Evolutionary conservation across 495 filamentous ascomycete species (phyloP).

Genomic region (Tuber calosporum): DNA sequence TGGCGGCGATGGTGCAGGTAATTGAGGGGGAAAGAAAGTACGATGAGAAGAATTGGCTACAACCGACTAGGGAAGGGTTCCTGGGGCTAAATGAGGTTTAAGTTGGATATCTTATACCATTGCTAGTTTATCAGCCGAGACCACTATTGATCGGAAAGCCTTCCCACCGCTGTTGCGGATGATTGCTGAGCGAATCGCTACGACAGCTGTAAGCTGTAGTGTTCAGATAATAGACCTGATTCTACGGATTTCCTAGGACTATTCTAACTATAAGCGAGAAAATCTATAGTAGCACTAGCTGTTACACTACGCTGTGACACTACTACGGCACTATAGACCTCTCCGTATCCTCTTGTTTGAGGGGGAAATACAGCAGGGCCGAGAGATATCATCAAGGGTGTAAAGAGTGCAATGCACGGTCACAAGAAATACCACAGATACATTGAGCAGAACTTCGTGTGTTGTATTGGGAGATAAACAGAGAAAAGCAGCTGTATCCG

Average conservation of each 20-base stretch:
- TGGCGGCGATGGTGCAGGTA: slow-evolving; percentile 44
- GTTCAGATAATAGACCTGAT: neutral
- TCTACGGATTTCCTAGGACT: neutral
- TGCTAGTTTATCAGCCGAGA: neutral
- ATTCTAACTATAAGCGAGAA: neutral
- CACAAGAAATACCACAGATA: neutral
- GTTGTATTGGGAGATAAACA: neutral
- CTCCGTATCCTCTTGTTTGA: neutral
- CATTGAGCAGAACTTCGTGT: neutral
- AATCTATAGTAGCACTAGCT: neutral
- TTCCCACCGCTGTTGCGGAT: neutral
- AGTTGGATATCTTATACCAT: neutral
- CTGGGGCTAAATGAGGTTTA: slow-evolving; percentile 52
- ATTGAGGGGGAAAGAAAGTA: slow-evolving; percentile 81
- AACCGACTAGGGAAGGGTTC: slow-evolving; percentile 71
- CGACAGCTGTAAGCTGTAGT: neutral
- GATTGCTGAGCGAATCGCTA: neutral
- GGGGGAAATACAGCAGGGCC: neutral
- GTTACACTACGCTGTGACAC: neutral
- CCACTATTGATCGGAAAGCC: neutral
- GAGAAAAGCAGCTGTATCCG: neutral
- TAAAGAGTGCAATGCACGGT: neutral
- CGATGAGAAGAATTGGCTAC: slow-evolving; percentile 86
- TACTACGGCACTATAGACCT: neutral
- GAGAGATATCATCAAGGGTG: neutral